Percentiles rank a stretch among this genome's conserved stretches.
Evolutionary conservation across 768 basidiomycete species (phyloP).

Genomic region (Trametes elegans): DNA sequence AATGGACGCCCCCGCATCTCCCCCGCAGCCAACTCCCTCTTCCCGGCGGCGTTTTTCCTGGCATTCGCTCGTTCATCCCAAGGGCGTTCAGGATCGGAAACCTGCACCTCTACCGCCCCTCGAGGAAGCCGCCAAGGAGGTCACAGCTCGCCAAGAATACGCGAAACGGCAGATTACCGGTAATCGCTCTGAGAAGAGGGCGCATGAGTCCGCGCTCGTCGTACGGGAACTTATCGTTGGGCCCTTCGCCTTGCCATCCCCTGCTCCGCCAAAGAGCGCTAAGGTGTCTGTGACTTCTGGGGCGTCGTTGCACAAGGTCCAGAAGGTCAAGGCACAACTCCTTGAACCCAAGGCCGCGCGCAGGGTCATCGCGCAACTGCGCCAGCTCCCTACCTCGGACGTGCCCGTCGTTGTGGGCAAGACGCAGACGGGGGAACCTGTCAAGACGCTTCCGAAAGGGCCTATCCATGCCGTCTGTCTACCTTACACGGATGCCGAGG

Average conservation of each 20-base stretch:
- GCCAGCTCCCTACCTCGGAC: constrained; percentile 51
- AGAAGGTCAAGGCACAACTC: constrained; percentile 67
- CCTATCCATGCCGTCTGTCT: constrained; percentile 83
- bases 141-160: constrained; percentile 8
- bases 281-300: constrained; percentile 31
- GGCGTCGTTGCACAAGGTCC: constrained; percentile 49
- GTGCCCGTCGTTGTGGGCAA: constrained; percentile 25
- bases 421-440: constrained; percentile 19
- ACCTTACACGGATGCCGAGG: constrained; percentile 58
- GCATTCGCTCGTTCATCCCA: constrained; percentile 13
- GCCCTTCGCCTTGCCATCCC: constrained; percentile 29
- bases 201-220: constrained; percentile 59
- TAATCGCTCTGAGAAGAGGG: constrained; percentile 53
- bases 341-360: constrained; percentile 64
- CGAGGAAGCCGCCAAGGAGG: constrained; percentile 14
- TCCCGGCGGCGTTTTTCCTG: constrained; percentile 17
- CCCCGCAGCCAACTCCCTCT: background rate
- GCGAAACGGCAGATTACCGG: constrained; percentile 2
- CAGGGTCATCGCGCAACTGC: constrained; percentile 70
- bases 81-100: constrained; percentile 12
- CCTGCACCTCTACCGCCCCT: background rate
- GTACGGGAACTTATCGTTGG: constrained; percentile 73
- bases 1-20: background rate
- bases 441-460: constrained; percentile 38
- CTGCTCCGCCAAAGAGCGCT: constrained; percentile 31